Conservation (phyloP, 2,329 filamentous ascomycete species). For the Ophiocordyceps unilateralis region DNA sequence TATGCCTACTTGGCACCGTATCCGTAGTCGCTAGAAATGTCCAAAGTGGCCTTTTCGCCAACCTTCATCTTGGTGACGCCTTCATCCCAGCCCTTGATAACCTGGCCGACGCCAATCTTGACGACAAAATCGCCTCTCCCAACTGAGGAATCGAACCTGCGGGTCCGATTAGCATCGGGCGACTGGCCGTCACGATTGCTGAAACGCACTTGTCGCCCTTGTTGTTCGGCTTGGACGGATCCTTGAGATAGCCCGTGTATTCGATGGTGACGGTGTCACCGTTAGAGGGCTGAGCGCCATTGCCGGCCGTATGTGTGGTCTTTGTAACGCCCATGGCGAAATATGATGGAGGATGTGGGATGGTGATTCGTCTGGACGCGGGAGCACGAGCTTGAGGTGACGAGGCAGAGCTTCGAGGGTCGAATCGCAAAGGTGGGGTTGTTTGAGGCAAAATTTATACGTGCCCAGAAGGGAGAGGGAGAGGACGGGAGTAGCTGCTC, state of each 20-base stretch:
- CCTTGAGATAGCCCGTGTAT: slow-evolving; percentile 80
- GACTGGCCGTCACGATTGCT: background rate
- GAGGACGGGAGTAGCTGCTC: no score
- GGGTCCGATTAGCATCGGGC: background rate
- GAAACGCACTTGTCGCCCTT: slow-evolving; percentile 54
- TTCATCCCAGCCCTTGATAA: slow-evolving; percentile 86
- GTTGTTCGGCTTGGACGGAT: slow-evolving; percentile 38
- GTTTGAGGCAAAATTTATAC: background rate
- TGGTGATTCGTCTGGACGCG: no score
- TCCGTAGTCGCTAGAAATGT: slow-evolving; percentile 39
- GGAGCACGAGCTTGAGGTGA: no score
- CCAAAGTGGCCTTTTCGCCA: slow-evolving; percentile 76
- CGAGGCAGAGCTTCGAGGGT: no score
- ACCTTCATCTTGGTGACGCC: slow-evolving; percentile 74
- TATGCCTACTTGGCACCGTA: slow-evolving; percentile 5
- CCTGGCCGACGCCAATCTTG: slow-evolving; percentile 62
- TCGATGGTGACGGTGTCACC: slow-evolving; percentile 71
- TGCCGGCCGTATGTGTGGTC: slow-evolving; percentile 43
- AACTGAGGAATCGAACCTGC: slow-evolving; percentile 77
- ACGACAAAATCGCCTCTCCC: slow-evolving; percentile 61
- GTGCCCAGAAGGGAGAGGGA: background rate
- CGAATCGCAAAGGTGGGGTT: background rate
- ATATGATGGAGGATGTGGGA: background rate
- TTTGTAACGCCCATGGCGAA: slow-evolving; percentile 55
- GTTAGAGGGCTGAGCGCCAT: slow-evolving; percentile 40